A percentile compares a stretch with the other conserved stretches of the same genome.
Evolutionary conservation across 2,329 filamentous ascomycete genomes (phyloP).

Genomic region (Colletotrichum graminicola): DNA sequence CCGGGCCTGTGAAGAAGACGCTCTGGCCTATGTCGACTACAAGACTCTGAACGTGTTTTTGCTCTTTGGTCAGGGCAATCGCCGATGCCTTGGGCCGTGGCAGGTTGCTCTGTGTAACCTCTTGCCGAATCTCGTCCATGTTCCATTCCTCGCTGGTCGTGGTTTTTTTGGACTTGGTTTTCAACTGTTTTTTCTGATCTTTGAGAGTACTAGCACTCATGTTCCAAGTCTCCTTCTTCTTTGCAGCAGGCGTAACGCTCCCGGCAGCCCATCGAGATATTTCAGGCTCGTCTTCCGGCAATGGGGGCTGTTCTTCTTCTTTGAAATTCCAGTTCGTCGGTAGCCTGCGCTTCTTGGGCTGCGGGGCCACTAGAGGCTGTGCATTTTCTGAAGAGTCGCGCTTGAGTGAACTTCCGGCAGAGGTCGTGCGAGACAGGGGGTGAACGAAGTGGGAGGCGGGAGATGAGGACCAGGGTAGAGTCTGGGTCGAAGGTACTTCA

Average conservation of each 20-base stretch:
- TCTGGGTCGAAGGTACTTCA: constrained; percentile 42
- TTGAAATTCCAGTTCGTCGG: constrained; percentile 61
- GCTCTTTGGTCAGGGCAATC: constrained; percentile 86
- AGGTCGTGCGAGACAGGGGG: constrained; percentile 47
- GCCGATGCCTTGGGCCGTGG: constrained; percentile 58
- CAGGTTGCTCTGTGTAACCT: constrained; percentile 53
- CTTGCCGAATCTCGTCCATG: constrained; percentile 59
- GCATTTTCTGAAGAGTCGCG: constrained; percentile 55
- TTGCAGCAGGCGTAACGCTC: constrained; percentile 49
- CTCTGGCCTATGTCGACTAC: constrained; percentile 86
- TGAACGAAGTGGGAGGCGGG: constrained; percentile 63
- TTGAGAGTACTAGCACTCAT: constrained; percentile 80
- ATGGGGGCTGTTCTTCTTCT: constrained; percentile 44
- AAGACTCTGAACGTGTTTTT: constrained; percentile 84
- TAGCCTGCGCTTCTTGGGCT: constrained; percentile 73
- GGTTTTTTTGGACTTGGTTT: constrained; percentile 68
- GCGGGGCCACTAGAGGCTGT: constrained; percentile 49
- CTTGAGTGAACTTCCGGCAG: constrained; percentile 53
- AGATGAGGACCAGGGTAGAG: constrained; percentile 81
- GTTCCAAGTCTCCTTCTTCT: constrained; percentile 71
- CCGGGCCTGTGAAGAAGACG: constrained; percentile 98
- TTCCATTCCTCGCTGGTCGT: constrained; percentile 55
- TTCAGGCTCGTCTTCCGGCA: constrained; percentile 48
- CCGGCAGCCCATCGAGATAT: constrained; percentile 22
- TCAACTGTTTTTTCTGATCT: constrained; percentile 81